Evolutionary conservation across 2,329 filamentous ascomycete species (phyloP), one percentile per base, ranked within the genome.

Genomic region (Exophiala oligosperma): DNA sequence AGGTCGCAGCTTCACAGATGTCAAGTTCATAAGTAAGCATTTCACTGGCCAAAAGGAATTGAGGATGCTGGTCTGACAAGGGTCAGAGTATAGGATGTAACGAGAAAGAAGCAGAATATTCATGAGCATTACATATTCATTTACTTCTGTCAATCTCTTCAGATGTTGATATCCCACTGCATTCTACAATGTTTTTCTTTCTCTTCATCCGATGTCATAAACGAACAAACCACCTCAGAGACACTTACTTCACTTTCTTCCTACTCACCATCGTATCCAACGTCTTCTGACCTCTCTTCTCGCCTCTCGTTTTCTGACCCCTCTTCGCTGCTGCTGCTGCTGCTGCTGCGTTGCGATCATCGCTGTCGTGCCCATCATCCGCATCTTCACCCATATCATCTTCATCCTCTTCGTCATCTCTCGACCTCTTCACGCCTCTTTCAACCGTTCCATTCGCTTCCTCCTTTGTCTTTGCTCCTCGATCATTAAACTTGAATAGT

Each of bases 401-500:
- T 7, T 43, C 6, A 43, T 60, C n/a, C 23, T 53, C 52, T 28
- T 60, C 49, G 8, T 59, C 59, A 28, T 48, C 29, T 44, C 54
- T 56, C n/a, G 35, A 23, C 17, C 61, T 54, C 38, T 66, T 65
- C 28, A 41, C 54, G 4, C 56, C 59, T 26, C 50, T 44, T 6
- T 40, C 26, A 7, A 58, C 4, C 21, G 40, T 38, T 11, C 63
- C 59, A 46, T 49, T 62, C 7, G 59, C 57, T 26, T 64, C 57
- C 37, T 63, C 63, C 56, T 57, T 64, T 12, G 23, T 38, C 46
- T 47, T 23, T 0, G 77, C 79, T 59, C 80, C 77, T 0, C 71
- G 78, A 2, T 69, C 61, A 12, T 58, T 24, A 66, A 79, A 74
- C 28, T 72, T 72, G 59, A 84, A 84, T 21, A 79, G 61, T 64